phyloP scores from a whole-genome alignment of 345 rosid species.

The Euphorbia tirucalli region DNA sequence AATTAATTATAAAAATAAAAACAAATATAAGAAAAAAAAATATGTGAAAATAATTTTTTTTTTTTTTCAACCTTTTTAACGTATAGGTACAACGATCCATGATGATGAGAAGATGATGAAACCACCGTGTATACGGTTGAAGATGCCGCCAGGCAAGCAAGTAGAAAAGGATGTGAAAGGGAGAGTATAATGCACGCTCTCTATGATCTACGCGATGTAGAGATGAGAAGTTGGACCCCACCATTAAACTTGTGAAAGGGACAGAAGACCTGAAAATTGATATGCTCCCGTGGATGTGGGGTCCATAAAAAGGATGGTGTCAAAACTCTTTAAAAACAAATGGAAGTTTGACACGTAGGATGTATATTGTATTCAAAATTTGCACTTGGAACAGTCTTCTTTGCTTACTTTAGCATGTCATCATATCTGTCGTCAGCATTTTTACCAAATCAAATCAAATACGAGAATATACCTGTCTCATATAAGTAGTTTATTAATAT shows the following conservation, averaged over 20 bases:
- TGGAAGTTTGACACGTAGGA: not conserved
- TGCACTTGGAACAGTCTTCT: not conserved
- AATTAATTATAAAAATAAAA: too few species aligned
- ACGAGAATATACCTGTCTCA: too few species aligned
- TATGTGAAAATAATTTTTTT: too few species aligned
- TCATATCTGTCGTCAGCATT: slow-evolving; percentile 28
- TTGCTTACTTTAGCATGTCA: slow-evolving; percentile 29
- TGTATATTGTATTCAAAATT: not conserved
- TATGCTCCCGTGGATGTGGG: slow-evolving; percentile 19
- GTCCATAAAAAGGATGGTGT: slow-evolving; percentile 15
- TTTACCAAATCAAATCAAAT: not conserved
- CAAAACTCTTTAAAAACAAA: not conserved
- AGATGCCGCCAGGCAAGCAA: not conserved
- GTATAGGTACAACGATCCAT: too few species aligned
- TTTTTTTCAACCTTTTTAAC: too few species aligned
- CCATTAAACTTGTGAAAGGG: slow-evolving; percentile 26
- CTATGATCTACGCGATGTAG: too few species aligned
- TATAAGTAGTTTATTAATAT: too few species aligned
- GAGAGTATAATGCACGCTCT: slow-evolving; percentile 8
- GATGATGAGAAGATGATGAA: too few species aligned
- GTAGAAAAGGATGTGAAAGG: not conserved
- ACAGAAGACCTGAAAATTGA: slow-evolving; percentile 34
- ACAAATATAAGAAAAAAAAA: too few species aligned
- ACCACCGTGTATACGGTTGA: too few species aligned
- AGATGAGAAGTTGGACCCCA: slow-evolving; percentile 1